phyloP scores from a whole-genome alignment of 108 stramenopile genomes.

The Skeletonema costatum region DNA sequence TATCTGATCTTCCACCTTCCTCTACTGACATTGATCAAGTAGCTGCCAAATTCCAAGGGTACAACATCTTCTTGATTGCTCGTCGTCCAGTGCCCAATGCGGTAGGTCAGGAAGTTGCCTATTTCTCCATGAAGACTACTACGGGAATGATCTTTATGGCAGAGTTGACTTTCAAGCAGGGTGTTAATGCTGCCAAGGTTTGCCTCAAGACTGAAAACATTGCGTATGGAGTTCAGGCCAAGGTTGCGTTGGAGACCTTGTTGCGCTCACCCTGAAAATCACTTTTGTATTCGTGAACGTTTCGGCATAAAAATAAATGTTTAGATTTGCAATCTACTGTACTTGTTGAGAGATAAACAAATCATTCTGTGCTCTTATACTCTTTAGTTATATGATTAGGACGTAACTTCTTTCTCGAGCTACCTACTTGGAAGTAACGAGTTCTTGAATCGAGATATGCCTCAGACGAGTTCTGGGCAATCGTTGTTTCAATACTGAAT shows the following conservation, averaged over 20 bases:
- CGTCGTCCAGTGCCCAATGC: constrained; percentile 91
- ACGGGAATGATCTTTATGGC: constrained; percentile 84
- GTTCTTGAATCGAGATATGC: background rate
- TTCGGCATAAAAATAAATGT: background rate
- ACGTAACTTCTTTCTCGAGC: background rate
- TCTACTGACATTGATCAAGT: constrained; percentile 83
- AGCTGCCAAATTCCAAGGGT: constrained; percentile 71
- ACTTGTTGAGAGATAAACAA: background rate
- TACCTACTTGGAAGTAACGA: background rate
- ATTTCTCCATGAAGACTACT: constrained; percentile 84
- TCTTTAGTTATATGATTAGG: background rate
- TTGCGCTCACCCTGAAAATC: constrained; percentile 44
- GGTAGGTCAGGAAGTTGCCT: constrained; percentile 92
- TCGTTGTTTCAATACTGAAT: background rate
- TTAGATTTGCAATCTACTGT: background rate
- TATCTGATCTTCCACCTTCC: constrained; percentile 67
- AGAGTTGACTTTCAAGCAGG: constrained; percentile 94
- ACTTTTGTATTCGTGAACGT: background rate
- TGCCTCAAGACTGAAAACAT: constrained; percentile 87
- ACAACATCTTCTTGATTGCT: constrained; percentile 91
- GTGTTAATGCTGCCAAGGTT: constrained; percentile 91
- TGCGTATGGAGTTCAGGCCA: constrained; percentile 74
- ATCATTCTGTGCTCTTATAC: background rate
- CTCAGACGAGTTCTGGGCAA: background rate
- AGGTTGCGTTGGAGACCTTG: constrained; percentile 78